phyloP scores from a whole-genome alignment of 306 rosid genomes.

The Quillaja saponaria region DNA sequence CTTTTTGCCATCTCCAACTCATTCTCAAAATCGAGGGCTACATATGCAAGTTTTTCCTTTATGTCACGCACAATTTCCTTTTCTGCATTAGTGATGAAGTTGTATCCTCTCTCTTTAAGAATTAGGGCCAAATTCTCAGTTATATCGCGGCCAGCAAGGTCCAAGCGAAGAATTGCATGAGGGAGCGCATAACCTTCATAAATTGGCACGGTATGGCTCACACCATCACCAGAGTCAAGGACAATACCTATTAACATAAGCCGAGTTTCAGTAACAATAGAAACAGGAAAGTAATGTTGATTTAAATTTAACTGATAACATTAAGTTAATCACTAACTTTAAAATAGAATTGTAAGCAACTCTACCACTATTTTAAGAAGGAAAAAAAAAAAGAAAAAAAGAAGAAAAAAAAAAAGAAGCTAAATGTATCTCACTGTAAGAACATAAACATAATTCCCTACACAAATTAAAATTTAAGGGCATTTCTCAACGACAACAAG shows the following conservation, averaged over 20 bases:
- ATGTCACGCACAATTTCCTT: conserved; percentile 82
- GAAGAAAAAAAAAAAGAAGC: not conserved
- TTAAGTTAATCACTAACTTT: not conserved
- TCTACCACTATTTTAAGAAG: not conserved
- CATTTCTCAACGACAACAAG: not conserved
- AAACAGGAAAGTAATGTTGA: not conserved
- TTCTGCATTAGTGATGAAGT: conserved; percentile 69
- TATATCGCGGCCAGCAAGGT: conserved; percentile 77
- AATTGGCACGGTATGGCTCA: conserved; percentile 77
- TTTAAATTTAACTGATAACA: not conserved
- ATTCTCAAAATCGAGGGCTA: conserved; percentile 70
- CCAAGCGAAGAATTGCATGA: conserved; percentile 71
- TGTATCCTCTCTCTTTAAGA: conserved; percentile 75
- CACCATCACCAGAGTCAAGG: conserved; percentile 79
- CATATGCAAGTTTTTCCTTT: conserved; percentile 73
- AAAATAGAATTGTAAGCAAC: conserved; percentile 6
- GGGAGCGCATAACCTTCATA: conserved; percentile 76
- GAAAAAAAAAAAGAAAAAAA: too few species aligned
- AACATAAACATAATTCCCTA: conserved; percentile 5
- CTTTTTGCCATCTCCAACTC: conserved; percentile 68
- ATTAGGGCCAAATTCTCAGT: conserved; percentile 66
- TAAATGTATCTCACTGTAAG: not conserved
- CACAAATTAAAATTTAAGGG: not conserved
- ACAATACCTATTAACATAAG: conserved; percentile 54
- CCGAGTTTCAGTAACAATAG: conserved; percentile 19